Evolutionary conservation across 2,329 filamentous ascomycete species (phyloP).

Genomic region (Cladosporium sp.): DNA sequence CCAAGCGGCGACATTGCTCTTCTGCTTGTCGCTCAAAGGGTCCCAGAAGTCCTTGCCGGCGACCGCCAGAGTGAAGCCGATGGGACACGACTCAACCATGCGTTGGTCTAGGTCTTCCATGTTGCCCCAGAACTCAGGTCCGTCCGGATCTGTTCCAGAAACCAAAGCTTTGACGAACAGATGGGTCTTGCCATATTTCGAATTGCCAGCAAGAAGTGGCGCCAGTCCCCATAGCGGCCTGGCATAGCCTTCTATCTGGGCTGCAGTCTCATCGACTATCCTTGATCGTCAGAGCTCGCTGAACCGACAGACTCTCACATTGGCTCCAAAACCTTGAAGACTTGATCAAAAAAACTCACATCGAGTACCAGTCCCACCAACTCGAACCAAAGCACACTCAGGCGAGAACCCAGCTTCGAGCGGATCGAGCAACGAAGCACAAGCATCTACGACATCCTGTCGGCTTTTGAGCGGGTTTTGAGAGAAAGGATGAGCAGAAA

Average conservation of each 20-base stretch:
- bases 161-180: conserved; percentile 68
- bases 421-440: conserved; percentile 60
- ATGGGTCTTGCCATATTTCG: conserved; percentile 58
- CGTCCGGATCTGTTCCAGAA: conserved; percentile 66
- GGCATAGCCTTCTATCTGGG: conserved; percentile 72
- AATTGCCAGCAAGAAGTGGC: conserved; percentile 64
- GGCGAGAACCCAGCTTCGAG: conserved; percentile 69
- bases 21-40: conserved; percentile 58
- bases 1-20: conserved; percentile 65
- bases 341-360: conserved; percentile 35
- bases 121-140: conserved; percentile 71
- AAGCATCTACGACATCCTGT: conserved; percentile 40
- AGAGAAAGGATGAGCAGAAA: conserved; percentile 39
- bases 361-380: conserved; percentile 67
- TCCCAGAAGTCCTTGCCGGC: conserved; percentile 63
- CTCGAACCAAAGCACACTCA: conserved; percentile 59
- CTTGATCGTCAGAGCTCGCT: not conserved
- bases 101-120: conserved; percentile 73
- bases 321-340: not conserved
- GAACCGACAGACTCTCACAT: not conserved
- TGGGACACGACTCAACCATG: conserved; percentile 81
- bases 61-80: conserved; percentile 71
- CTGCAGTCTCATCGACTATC: conserved; percentile 65
- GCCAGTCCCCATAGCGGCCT: conserved; percentile 73
- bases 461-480: conserved; percentile 39